phyloP scores from a whole-genome alignment of 2,329 filamentous ascomycete genomes.

The Paradendryphiella salina region DNA sequence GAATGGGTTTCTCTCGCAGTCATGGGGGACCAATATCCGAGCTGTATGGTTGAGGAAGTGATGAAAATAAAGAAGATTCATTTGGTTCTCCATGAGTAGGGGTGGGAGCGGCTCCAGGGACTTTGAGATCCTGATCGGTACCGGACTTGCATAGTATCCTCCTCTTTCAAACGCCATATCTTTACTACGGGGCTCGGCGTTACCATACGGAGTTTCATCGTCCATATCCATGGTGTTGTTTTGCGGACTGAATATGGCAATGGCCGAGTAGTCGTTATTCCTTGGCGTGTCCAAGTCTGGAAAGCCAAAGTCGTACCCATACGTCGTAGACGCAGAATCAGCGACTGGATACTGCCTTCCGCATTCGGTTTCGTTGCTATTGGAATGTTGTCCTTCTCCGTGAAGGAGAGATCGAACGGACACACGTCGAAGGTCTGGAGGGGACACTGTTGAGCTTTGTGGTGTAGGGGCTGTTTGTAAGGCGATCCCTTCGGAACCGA shows the following conservation, averaged over 20 bases:
- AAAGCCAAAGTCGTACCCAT: slow-evolving; percentile 72
- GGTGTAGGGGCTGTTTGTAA: slow-evolving; percentile 25
- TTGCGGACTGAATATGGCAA: slow-evolving; percentile 51
- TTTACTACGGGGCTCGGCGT: slow-evolving; percentile 46
- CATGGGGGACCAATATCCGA: slow-evolving; percentile 64
- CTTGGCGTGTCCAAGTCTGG: slow-evolving; percentile 69
- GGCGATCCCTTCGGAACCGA: slow-evolving; percentile 40
- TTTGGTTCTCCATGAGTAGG: slow-evolving; percentile 68
- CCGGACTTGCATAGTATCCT: slow-evolving; percentile 71
- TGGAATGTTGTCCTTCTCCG: slow-evolving; percentile 17
- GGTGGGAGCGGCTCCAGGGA: slow-evolving; percentile 60
- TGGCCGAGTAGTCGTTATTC: slow-evolving; percentile 71
- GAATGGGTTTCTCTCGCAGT: slow-evolving; percentile 64
- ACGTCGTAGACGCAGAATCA: slow-evolving; percentile 52
- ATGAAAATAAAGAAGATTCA: slow-evolving; percentile 77
- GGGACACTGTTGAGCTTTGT: slow-evolving; percentile 35
- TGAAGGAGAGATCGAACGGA: slow-evolving; percentile 65
- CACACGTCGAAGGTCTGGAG: slow-evolving; percentile 55
- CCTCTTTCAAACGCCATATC: slow-evolving; percentile 61
- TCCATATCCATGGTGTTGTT: slow-evolving; percentile 35
- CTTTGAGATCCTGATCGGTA: slow-evolving; percentile 65
- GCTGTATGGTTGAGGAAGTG: slow-evolving; percentile 81
- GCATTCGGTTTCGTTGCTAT: slow-evolving; percentile 50
- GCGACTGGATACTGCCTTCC: slow-evolving; percentile 37
- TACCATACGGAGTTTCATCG: slow-evolving; percentile 44